These are phyloP conservation scores for Pyrrhoderma noxium DNA, from an alignment of 1,284 basidiomycete species.

Conservation along the genomic window DNA sequence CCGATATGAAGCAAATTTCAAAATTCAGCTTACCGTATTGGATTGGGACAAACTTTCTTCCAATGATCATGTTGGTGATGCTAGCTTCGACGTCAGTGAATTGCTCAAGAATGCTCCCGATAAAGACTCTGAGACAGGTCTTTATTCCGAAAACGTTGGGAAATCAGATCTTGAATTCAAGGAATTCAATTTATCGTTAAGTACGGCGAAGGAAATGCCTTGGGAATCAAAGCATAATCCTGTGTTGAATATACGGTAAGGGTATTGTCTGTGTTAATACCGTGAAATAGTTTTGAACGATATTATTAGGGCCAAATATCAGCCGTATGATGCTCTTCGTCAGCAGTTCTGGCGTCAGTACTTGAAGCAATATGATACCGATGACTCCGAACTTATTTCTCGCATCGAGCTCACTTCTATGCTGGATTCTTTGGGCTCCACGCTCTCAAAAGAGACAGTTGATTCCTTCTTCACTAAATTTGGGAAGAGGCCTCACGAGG, in stretches of 20 bases:
- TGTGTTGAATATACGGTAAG: conserved; percentile 53
- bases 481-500: conserved; percentile 59
- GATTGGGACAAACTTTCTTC: conserved; percentile 94
- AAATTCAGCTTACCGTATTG: conserved; percentile 74
- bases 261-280: conserved; percentile 26
- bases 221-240: conserved; percentile 66
- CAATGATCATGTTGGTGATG: conserved; percentile 84
- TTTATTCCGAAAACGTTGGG: conserved; percentile 54
- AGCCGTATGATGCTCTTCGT: conserved; percentile 87
- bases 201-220: conserved; percentile 44
- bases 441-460: conserved; percentile 75
- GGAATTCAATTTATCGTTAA: conserved; percentile 54
- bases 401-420: conserved; percentile 90
- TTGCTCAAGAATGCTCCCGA: conserved; percentile 69
- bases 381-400: conserved; percentile 75
- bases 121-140: conserved; percentile 62
- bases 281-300: conserved; percentile 2
- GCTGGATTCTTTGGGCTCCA: conserved; percentile 95
- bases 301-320: conserved; percentile 78
- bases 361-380: conserved; percentile 85
- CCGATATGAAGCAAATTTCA: conserved; percentile 73
- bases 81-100: conserved; percentile 60
- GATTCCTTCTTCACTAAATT: conserved; percentile 73
- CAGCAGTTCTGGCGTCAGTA: conserved; percentile 92
- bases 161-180: conserved; percentile 54